A percentile compares a stretch with the other conserved stretches of the same genome.
phyloP scores from a whole-genome alignment of 257 asterid genomes.

The Petrea volubilis region DNA sequence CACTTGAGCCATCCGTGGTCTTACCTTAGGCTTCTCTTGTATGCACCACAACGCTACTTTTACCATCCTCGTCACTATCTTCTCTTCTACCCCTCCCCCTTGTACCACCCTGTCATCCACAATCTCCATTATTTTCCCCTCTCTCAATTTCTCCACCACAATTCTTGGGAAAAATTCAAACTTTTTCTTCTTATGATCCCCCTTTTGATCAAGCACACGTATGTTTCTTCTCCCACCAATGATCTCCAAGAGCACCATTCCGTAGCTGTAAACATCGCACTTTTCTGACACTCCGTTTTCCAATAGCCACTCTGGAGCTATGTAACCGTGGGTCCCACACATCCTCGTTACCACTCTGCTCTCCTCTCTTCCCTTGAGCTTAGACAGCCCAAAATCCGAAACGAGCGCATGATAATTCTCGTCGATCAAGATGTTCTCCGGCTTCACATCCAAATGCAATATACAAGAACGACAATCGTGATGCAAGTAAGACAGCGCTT shows the following conservation, averaged over 20 bases:
- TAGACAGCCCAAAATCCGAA: conserved; percentile 72
- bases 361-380: conserved; percentile 74
- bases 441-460: conserved; percentile 76
- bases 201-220: conserved; percentile 31
- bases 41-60: conserved; percentile 72
- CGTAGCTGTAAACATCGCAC: conserved; percentile 70
- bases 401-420: conserved; percentile 52
- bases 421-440: conserved; percentile 67
- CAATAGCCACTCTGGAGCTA: conserved; percentile 86
- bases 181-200: conserved; percentile 36
- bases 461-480: conserved; percentile 80
- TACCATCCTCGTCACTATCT: conserved; percentile 48
- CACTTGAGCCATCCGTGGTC: conserved; percentile 72
- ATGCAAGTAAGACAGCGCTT: conserved; percentile 68
- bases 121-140: conserved; percentile 59
- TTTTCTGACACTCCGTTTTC: conserved; percentile 75
- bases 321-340: conserved; percentile 77
- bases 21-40: conserved; percentile 58
- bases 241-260: conserved; percentile 73
- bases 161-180: conserved; percentile 56
- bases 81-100: conserved; percentile 41
- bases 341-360: conserved; percentile 59
- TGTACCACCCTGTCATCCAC: conserved; percentile 55
- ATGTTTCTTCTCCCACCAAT: conserved; percentile 65
- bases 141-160: conserved; percentile 59